Conservation (phyloP, 164 flowering plant genomes). For the Sedum album region DNA sequence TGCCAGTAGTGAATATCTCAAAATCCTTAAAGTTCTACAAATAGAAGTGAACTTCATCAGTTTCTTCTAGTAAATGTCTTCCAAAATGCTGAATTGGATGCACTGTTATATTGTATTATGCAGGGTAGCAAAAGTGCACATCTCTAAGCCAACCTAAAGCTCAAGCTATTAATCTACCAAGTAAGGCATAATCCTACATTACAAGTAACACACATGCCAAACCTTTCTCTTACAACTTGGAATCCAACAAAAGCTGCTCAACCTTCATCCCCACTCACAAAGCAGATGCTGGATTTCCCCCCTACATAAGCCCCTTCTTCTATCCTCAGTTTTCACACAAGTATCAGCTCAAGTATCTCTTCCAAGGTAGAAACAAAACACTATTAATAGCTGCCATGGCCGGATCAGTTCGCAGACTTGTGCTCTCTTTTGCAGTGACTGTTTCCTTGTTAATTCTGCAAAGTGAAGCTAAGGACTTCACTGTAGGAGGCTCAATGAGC, state of each 20-base stretch:
- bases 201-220: conserved; percentile 1
- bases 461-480: conserved; percentile 38
- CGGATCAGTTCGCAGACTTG: neutral
- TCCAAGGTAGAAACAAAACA: neutral
- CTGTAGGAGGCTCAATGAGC: conserved; percentile 45
- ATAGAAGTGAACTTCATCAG: too few species aligned
- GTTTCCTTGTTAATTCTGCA: conserved; percentile 22
- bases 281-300: neutral
- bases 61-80: too few species aligned
- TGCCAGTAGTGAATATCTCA: too few species aligned
- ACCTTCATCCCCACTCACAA: neutral
- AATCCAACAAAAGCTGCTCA: neutral
- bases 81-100: too few species aligned
- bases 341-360: neutral
- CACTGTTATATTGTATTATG: too few species aligned
- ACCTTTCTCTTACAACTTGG: neutral
- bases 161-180: neutral
- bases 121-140: too few species aligned
- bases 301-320: neutral
- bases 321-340: neutral
- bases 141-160: neutral
- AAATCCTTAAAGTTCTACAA: too few species aligned
- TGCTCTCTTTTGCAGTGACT: neutral
- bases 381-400: conserved; percentile 1
- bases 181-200: neutral